These are phyloP conservation scores for Penicillium sp. DNA, from an alignment of 2,329 filamentous ascomycete species.

Conservation along the genomic window DNA sequence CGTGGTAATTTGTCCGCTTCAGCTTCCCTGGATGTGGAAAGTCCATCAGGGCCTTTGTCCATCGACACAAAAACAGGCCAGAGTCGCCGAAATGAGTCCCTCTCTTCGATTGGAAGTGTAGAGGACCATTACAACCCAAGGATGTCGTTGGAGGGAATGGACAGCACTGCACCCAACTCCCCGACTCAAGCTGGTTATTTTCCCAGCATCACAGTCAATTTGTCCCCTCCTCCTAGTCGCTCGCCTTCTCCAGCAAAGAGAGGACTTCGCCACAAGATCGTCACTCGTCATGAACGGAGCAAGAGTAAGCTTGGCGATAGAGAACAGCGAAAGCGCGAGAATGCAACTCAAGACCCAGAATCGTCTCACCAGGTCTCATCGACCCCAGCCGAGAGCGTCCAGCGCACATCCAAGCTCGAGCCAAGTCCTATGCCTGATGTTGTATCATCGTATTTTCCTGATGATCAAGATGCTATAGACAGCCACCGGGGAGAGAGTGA, in stretches of 20 bases:
- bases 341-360: conserved; percentile 19
- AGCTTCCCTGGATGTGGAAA: conserved; percentile 1
- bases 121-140: conserved; percentile 29
- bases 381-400: conserved; percentile 11
- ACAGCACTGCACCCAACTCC: conserved; percentile 42
- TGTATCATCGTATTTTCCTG: conserved; percentile 20
- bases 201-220: conserved; percentile 56
- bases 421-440: conserved; percentile 27
- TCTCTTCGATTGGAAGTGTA: conserved; percentile 50
- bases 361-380: conserved; percentile 14
- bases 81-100: conserved; percentile 49
- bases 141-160: conserved; percentile 41
- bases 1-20: conserved; percentile 10
- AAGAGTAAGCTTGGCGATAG: conserved; percentile 38
- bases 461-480: conserved; percentile 19
- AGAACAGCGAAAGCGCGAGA: conserved; percentile 25
- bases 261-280: conserved; percentile 42
- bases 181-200: conserved; percentile 43
- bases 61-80: conserved; percentile 5
- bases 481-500: conserved; percentile 23
- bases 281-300: conserved; percentile 35
- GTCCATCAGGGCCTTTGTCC: conserved; percentile 5
- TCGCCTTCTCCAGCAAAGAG: conserved; percentile 59
- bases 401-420: conserved; percentile 22
- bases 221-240: conserved; percentile 59